Evolutionary conservation across 495 filamentous ascomycete species (phyloP), one percentile per base, ranked within the genome.

Genomic region (Podospora pseudopauciseta): DNA sequence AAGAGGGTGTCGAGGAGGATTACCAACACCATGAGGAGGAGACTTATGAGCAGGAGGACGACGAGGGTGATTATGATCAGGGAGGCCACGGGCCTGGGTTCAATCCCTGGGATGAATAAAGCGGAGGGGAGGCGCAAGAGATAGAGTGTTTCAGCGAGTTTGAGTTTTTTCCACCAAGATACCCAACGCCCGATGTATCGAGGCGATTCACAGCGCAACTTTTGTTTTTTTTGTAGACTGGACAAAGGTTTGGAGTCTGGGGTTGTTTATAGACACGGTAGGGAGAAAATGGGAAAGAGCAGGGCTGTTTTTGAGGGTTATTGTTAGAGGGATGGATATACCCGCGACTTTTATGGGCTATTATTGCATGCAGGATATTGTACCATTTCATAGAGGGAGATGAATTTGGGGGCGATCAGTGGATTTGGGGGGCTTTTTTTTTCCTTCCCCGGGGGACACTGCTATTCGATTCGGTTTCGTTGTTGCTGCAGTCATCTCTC

Each of bases 31-130:
- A 49, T 16, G 30, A 18, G 7, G 60, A 18, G 7, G 60, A 62
- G 60, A 16, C 67, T 11, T 30, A 60, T 18, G 69, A 44, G 5
- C 55, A 56, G 26, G 72, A 71, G 13, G 7, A 49, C 11, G 62
- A 61, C n/a, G 61, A 69, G 20, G 66, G 34, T 9, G 57, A 64
- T 30, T 16, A 16, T 23, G 23, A 61, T 7, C 5, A 26, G 28
- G 55, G n/a, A 16, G 13, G 9, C n/a, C 16, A 23, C 0, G 59
- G 15, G 0, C n/a, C 11, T 16, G 59, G 18, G 11, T 61, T 15
- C 13, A 34, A 62, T 16, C 60, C 60, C 18, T 62, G 60, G 19
- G 30, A 62, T 62, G 4, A 62, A 11, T n/a, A 62, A 9, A 5
- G 18, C 13, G 6, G 60, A 20, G 60, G 23, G 32, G 30, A 27